Evolutionary conservation across 176 grass and related monocot species (phyloP), one percentile per base, ranked within the genome.

Genomic region (Bothriochloa decipiens): DNA sequence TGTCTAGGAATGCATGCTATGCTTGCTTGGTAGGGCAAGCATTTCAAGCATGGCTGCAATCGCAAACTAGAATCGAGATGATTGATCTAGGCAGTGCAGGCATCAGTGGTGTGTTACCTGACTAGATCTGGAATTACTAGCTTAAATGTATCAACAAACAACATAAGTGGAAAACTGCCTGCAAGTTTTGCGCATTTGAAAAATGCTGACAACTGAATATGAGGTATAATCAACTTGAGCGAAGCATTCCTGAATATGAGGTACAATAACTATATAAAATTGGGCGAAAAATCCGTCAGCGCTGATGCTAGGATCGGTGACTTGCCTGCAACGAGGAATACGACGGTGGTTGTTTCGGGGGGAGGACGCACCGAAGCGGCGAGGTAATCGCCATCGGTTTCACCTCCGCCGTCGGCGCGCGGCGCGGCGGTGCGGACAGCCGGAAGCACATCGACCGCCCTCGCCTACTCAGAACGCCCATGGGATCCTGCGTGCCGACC

Each of bases 111-210:
- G 3, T 5, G 22, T 64, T 89, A n/a, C 87, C 75, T 25, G 18
- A 6, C 5, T 85, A 82, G 87, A 41, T 74, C 22, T 89, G 87
- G 87, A 84, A 7, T 89, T 22, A 79, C 29, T 33, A 79, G 50
- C 58, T 25, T 91, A n/a, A 7, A 91, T 66, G 2, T 85, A 1
- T 89, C 88, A 29, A 11, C 2, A 2, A 90, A 90, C 52, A 79
- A 16, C 22, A 84, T 90, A 36, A 83, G 27, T 53, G 84, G 88
- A 15, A 82, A 42, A 1, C 3, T 89, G 37, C 67, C 87, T 27
- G 6, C 66, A 67, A 74, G 29, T 2, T 66, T 86, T n/a, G 41
- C 16, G 22, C n/a, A 53, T 41, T 0, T 6, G 4, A 65, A 65
- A 52, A 52, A 80, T 53, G 76, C 6, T 79, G 20, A 22, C 0